phyloP scores from a whole-genome alignment of 2,329 filamentous ascomycete species.

The Ceratocystis lukuohia region DNA sequence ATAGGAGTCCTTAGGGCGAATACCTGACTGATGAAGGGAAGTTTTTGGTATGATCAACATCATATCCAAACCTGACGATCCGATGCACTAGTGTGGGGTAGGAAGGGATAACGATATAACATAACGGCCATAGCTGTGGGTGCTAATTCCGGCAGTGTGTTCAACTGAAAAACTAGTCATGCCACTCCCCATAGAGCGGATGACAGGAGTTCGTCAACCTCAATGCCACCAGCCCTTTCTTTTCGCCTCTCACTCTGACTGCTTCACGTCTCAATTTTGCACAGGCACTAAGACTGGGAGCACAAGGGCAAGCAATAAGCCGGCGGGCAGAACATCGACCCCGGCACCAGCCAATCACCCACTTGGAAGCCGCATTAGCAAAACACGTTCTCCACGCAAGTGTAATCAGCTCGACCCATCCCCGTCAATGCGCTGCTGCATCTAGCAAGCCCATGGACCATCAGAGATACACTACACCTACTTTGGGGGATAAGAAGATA shows the following conservation, averaged over 20 bases:
- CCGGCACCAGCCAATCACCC: not conserved
- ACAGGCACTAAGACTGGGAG: not conserved
- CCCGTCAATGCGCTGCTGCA: not conserved
- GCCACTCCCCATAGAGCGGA: not conserved
- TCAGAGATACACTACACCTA: not conserved
- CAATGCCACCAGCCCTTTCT: too few species aligned
- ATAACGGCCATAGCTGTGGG: not conserved
- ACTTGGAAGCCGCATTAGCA: not conserved
- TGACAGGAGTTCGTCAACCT: not conserved
- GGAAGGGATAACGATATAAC: not conserved
- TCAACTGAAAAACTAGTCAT: not conserved
- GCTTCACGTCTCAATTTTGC: too few species aligned
- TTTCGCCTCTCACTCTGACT: too few species aligned
- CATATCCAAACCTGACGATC: not conserved
- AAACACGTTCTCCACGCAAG: not conserved
- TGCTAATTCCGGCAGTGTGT: not conserved
- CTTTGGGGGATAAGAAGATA: not conserved
- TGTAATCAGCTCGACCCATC: not conserved
- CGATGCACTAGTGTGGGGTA: constrained; percentile 2
- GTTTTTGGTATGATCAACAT: not conserved
- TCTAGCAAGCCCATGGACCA: not conserved
- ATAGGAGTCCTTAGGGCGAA: not conserved
- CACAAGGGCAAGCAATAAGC: not conserved
- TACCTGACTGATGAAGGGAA: not conserved
- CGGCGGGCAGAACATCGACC: not conserved